phyloP scores from a whole-genome alignment of 106 monocot genomes.

The Allium sativum region DNA sequence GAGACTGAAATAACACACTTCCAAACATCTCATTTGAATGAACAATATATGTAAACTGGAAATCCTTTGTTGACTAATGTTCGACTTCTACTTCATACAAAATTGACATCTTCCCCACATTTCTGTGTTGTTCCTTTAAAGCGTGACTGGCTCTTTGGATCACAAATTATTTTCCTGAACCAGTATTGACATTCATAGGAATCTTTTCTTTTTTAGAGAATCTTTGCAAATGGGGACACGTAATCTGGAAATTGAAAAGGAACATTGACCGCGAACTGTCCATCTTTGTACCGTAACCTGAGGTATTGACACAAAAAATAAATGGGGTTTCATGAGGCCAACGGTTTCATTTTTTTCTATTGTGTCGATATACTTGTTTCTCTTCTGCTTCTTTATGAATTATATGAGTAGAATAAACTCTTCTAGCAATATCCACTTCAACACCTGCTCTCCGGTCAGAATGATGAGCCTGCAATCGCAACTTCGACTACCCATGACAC shows the following conservation, averaged over 20 bases:
- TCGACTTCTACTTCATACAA: slow-evolving; percentile 70
- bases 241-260: slow-evolving; percentile 85
- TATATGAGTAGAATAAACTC: slow-evolving; percentile 43
- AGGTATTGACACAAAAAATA: slow-evolving; percentile 56
- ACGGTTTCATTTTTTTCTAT: slow-evolving; percentile 43
- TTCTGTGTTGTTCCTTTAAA: slow-evolving; percentile 37
- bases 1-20: slow-evolving; percentile 46
- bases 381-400: slow-evolving; percentile 28
- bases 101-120: slow-evolving; percentile 42
- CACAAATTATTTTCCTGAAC: slow-evolving; percentile 56
- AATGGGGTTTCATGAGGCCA: slow-evolving; percentile 37
- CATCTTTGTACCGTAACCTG: slow-evolving; percentile 60
- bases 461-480: slow-evolving; percentile 67
- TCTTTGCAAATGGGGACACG: slow-evolving; percentile 65
- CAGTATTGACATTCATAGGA: slow-evolving; percentile 52
- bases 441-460: slow-evolving; percentile 83
- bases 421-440: slow-evolving; percentile 50
- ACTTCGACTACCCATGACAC: slow-evolving; percentile 51
- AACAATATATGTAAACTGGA: slow-evolving; percentile 63
- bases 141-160: slow-evolving; percentile 25
- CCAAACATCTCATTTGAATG: slow-evolving; percentile 55
- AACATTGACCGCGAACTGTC: slow-evolving; percentile 43
- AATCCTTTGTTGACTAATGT: slow-evolving; percentile 71
- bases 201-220: slow-evolving; percentile 68
- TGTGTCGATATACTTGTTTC: slow-evolving; percentile 20